phyloP scores from a whole-genome alignment of 2,329 filamentous ascomycete genomes.

The Penicillium sp. region DNA sequence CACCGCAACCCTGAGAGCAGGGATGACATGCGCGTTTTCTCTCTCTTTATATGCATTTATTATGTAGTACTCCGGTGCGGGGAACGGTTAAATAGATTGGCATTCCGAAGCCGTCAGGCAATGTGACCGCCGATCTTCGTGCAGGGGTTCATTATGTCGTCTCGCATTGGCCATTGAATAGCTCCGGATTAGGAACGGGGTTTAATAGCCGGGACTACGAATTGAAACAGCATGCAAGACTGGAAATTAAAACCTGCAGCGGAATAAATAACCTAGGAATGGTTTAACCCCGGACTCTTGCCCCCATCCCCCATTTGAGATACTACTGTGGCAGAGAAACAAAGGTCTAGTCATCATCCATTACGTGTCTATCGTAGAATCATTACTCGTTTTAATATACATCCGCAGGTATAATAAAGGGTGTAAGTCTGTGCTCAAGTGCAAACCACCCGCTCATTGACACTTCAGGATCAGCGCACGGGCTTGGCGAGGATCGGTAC shows the following conservation, averaged over 20 bases:
- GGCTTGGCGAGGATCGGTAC: constrained; percentile 55
- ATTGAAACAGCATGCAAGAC: not conserved
- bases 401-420: constrained; percentile 2
- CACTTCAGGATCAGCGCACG: constrained; percentile 40
- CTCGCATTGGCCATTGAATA: not conserved
- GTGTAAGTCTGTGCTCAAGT: constrained; percentile 1
- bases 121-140: not conserved
- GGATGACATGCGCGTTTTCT: not conserved
- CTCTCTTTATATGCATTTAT: constrained; percentile 2
- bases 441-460: constrained; percentile 7
- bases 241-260: not conserved
- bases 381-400: constrained; percentile 37
- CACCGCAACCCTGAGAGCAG: not conserved
- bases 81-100: not conserved
- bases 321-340: not conserved
- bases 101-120: not conserved
- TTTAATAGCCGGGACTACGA: not conserved
- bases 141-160: not conserved
- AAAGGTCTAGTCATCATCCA: constrained; percentile 30
- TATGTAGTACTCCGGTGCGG: constrained; percentile 4
- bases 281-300: not conserved
- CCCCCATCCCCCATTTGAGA: not conserved
- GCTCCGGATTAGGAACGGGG: not conserved
- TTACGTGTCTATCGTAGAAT: constrained; percentile 42
- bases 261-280: not conserved